Conservation (phyloP, 2,329 filamentous ascomycete species). For the Stachybotrys chartarum region DNA sequence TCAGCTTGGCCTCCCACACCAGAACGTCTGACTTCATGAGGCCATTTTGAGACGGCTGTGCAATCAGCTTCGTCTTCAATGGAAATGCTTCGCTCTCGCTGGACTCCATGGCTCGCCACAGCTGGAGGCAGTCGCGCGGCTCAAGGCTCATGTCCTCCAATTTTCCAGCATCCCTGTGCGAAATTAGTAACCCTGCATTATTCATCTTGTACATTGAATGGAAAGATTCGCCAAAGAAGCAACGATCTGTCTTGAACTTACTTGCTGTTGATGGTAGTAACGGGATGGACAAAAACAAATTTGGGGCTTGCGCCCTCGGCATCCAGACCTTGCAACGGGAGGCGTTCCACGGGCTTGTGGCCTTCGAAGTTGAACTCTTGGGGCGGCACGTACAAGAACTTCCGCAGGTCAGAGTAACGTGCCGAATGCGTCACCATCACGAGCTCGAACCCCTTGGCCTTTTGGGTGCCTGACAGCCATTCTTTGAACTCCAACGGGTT, state of each 20-base stretch:
- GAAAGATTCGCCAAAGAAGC: background rate
- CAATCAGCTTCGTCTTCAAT: conserved; percentile 24
- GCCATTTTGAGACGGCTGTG: conserved; percentile 35
- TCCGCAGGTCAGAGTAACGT: conserved; percentile 72
- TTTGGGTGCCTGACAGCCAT: conserved; percentile 62
- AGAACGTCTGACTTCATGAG: conserved; percentile 60
- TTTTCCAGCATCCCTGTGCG: conserved; percentile 31
- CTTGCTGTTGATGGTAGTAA: conserved; percentile 55
- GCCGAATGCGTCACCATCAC: conserved; percentile 62
- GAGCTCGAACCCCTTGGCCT: conserved; percentile 53
- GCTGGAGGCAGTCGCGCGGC: conserved; percentile 58
- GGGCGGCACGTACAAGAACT: conserved; percentile 58
- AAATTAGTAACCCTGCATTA: too few species aligned
- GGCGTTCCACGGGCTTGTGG: conserved; percentile 32
- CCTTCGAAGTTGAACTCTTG: conserved; percentile 42
- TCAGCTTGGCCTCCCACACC: conserved; percentile 56
- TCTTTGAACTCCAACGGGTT: conserved; percentile 63
- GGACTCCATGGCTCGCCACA: conserved; percentile 59
- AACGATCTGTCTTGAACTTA: conserved; percentile 10
- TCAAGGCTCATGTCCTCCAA: conserved; percentile 64
- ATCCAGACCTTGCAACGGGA: conserved; percentile 40
- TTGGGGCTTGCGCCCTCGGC: conserved; percentile 31
- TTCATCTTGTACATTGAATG: background rate
- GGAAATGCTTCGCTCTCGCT: conserved; percentile 43
- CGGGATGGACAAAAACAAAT: conserved; percentile 59